Evolutionary conservation across 345 rosid genomes (phyloP).

Genomic region (Isatis tinctoria): DNA sequence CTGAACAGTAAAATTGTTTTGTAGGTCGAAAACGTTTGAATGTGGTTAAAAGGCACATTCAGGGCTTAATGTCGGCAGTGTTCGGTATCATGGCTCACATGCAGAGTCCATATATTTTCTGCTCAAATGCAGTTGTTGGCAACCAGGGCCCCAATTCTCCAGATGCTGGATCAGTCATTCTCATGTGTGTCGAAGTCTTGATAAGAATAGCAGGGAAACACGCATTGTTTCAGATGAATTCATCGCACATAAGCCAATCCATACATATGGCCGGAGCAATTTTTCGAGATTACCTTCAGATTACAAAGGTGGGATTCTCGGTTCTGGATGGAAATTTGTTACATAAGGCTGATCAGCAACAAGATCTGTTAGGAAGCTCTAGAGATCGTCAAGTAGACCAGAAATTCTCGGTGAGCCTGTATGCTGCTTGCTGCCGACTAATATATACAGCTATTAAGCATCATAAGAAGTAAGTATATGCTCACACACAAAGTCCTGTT

Average conservation of each 20-base stretch:
- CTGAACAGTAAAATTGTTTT: constrained; percentile 35
- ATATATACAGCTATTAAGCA: constrained; percentile 75
- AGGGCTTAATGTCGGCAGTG: constrained; percentile 59
- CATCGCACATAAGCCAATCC: constrained; percentile 72
- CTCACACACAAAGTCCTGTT: constrained; percentile 5
- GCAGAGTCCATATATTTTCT: constrained; percentile 67
- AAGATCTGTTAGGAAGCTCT: constrained; percentile 23
- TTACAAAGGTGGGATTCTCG: constrained; percentile 30
- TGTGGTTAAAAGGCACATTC: constrained; percentile 62
- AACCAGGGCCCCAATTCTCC: constrained; percentile 37
- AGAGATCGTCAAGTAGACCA: constrained; percentile 37
- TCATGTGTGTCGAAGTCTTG: constrained; percentile 86
- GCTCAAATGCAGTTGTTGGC: constrained; percentile 18
- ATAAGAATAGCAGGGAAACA: constrained; percentile 73
- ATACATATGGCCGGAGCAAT: constrained; percentile 64
- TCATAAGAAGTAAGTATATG: constrained; percentile 54
- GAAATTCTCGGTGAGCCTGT: constrained; percentile 52
- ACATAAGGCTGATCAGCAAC: constrained; percentile 26
- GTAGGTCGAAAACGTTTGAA: constrained; percentile 61
- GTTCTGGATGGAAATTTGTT: constrained; percentile 18
- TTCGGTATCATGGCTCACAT: constrained; percentile 73
- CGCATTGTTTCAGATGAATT: constrained; percentile 58
- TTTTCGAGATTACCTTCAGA: constrained; percentile 49
- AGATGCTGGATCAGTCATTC: constrained; percentile 81
- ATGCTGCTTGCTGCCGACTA: constrained; percentile 68